Percentiles rank a stretch among this genome's conserved stretches.
Conservation (phyloP, 257 asterid genomes). For the Ilex asprella region DNA sequence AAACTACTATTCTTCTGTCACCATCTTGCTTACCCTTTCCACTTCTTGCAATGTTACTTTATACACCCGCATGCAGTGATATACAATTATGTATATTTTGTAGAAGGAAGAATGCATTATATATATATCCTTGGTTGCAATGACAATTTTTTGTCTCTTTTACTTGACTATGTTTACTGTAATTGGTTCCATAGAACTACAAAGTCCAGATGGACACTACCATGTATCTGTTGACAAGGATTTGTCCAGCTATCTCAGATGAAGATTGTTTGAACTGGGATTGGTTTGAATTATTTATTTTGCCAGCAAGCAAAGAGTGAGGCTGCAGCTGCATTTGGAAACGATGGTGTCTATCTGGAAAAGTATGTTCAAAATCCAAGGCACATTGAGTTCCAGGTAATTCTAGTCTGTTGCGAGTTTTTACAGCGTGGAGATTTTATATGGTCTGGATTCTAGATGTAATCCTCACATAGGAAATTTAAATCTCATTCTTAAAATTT, state of each 20-base stretch:
- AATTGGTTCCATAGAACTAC: no score
- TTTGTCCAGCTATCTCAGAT: no score
- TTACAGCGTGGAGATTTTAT: not conserved
- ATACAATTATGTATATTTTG: no score
- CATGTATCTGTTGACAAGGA: no score
- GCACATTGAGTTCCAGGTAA: slow-evolving; percentile 75
- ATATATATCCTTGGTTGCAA: no score
- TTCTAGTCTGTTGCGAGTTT: not conserved
- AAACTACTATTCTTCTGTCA: no score
- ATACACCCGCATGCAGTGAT: no score
- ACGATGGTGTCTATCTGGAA: slow-evolving; percentile 97
- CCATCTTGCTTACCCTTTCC: no score
- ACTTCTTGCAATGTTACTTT: no score
- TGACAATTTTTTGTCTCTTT: no score
- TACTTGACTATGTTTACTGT: not conserved
- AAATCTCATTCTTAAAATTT: not conserved
- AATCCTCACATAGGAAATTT: not conserved
- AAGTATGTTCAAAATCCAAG: slow-evolving; percentile 91
- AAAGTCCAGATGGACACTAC: no score
- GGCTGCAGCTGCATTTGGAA: slow-evolving; percentile 99
- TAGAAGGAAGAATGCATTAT: no score
- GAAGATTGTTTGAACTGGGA: not conserved
- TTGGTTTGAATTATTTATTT: slow-evolving; percentile 5
- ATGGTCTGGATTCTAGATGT: not conserved
- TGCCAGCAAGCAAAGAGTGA: slow-evolving; percentile 68